Evolutionary conservation across 768 basidiomycete genomes (phyloP), one percentile per base, ranked within the genome.

Genomic region (Amanita brunnescens): DNA sequence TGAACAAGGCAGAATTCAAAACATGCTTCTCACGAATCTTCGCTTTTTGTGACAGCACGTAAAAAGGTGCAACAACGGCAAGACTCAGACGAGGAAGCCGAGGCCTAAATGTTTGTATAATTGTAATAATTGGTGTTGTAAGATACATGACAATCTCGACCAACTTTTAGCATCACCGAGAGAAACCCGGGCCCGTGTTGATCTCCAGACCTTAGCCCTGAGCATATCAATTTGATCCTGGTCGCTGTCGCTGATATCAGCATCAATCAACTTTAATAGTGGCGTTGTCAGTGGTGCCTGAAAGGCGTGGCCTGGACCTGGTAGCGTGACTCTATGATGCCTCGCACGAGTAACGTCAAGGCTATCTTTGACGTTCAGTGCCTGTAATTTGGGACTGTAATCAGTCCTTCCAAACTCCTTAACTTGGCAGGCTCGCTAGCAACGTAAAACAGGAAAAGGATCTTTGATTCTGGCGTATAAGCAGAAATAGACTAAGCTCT

Each of bases 61-160:
- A 62, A 59, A 39, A 64, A 62, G 49, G 53, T 54, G 20, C 57
- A 51, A 32, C 56, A 41, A 18, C 52, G 50, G 46, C 44, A 53
- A 29, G 56, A 60, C 5, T 57, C 55, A 8, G 47, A 55, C 10
- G 55, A 59, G 14, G 58, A 59, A 4, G 49, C 39, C 3, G 21
- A 26, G 2, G 14, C 14, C n/a, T 50, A 32, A 8, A 4, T 34
- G 35, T 29, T 10, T n/a, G 13, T 38, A 14, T 34, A 34, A 18
- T n/a, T n/a, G n/a, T n/a, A 18, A 26, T 23, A 24, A 20, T 16
- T 13, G 2, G 18, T 49, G 20, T 30, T 37, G 33, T 47, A 37
- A 9, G 30, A 37, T 46, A 46, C 30, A 38, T 23, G 24, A 13
- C 32, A 16, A 29, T 29, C 26, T 29, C 37, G n/a, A 38, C n/a